Conservation (phyloP, 2,329 filamentous ascomycete genomes). For the Clonostachys solani region DNA sequence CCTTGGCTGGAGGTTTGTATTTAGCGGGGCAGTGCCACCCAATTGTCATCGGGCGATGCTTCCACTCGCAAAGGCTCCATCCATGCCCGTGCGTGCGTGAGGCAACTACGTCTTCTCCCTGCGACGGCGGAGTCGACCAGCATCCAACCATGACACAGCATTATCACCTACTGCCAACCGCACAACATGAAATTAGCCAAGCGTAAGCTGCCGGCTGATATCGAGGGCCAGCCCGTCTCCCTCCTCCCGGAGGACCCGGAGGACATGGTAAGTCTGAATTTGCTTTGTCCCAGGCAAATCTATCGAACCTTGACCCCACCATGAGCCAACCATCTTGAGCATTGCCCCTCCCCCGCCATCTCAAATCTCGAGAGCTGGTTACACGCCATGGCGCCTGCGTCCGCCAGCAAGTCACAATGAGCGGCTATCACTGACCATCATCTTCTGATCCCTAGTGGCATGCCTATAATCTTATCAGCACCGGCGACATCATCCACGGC, state of each 20-base stretch:
- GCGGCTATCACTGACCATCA: neutral
- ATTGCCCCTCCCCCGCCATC: neutral
- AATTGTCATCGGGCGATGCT: no score
- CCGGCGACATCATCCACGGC: slow-evolving; percentile 48
- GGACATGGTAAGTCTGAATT: slow-evolving; percentile 33
- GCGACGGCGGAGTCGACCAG: no score
- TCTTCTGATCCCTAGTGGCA: slow-evolving; percentile 40
- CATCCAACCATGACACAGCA: no score
- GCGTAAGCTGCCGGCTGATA: slow-evolving; percentile 27
- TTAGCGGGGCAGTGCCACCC: no score
- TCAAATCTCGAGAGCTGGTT: neutral
- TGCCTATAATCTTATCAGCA: slow-evolving; percentile 55
- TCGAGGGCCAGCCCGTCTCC: slow-evolving; percentile 34
- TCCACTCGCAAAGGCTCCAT: no score
- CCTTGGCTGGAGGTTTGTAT: no score
- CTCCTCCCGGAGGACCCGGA: slow-evolving; percentile 39
- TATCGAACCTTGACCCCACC: neutral
- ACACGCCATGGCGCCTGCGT: neutral
- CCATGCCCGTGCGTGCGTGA: no score
- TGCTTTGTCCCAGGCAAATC: neutral
- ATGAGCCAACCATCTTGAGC: slow-evolving; percentile 1
- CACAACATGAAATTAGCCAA: slow-evolving; percentile 31
- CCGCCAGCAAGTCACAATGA: neutral
- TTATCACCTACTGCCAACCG: neutral
- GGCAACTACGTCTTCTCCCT: no score